Base-by-base conservation (phyloP, 139 green algal species). In the Tetradesmus lagerheimii region DNA sequence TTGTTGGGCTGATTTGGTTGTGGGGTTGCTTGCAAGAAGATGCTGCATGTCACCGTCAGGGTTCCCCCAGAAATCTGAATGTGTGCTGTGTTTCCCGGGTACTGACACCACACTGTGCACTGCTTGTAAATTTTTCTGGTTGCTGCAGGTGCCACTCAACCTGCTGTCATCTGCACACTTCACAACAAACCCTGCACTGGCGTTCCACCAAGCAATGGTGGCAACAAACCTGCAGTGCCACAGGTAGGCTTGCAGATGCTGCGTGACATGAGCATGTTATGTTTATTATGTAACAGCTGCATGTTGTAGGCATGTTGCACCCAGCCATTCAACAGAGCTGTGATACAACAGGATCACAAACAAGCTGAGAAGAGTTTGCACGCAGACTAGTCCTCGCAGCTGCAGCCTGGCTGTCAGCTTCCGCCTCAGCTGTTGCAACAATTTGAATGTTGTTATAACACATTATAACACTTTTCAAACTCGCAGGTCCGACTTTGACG, bases 141-240 rank as follows among this genome's bases (percentile, higher is more conserved):
- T 80, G 57, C 81, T 62, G 35, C 91, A 96, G 94, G 86, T 98
- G 6, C 89, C 93, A 0, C 76, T 92, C 74, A 95, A 96, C 77
- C 93, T 98, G 62, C 45, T 95, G 27, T 89, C 90, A 77, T 92
- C 94, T 88, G 50, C 90, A 0, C 91, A 91, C 38, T 94, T 94
- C 23, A 80, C 78, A 4, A 83, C 91, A 0, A 90, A 90, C 29
- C 94, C 93, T 8, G 93, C 94, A 43, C 85, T 89, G 16, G 94
- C 93, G 2, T 94, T 93, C 74, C 90, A 95, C 80, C 88, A 95
- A 29, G 95, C 96, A 0, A 96, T 98, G 90, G 87, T 98, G 34
- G 67, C 87, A 3, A 93, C 93, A 64, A 99, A 99, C 89, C 50
- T 91, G 12, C 93, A 98, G 94, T 94, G 99, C 80, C 97, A 98